Base-by-base conservation (phyloP, 352 stramenopile genomes). In the Phytophthora quininea region DNA sequence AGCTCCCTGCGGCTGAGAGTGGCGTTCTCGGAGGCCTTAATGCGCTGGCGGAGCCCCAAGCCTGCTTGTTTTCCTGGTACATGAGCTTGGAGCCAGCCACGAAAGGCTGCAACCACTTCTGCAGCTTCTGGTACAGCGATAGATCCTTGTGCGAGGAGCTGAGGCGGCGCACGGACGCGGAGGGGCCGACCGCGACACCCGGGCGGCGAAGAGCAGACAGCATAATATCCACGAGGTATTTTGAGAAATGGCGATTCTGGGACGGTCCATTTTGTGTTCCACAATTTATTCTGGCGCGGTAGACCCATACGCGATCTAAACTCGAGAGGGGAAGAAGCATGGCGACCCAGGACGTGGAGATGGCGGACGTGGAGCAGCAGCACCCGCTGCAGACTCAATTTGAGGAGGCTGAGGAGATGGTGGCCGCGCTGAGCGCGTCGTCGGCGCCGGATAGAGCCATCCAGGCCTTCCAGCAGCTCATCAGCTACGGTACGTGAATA, bases 71-170 rank as follows among this genome's bases (percentile, higher is more conserved):
- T 61, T 96, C 86, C 0, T 49, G 58, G 45, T 89, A 89, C 31
- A 96, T 75, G 43, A 74, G 77, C 69, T 91, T 93, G 27, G 74
- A 86, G 32, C 88, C 86, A 24, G 71, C 58, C 42, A 90, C 78
- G 63, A 96, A 96, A 35, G 86, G 88, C 69, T 93, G 84, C 64
- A 96, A 69, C 84, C 83, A 91, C 64, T 90, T 89, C 61, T 92
- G 79, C 4, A 96, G 81, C 66, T 88, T 90, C 73, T 96, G 88
- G 69, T 89, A 91, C 42, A 69, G 38, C 29, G 77, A 77, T 5
- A 92, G 74, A 48, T 91, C 70, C 48, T 84, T 88, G 3, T 67
- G 58, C 8, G 62, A 32, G 12, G 66, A 71, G 52, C 69, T 78
- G 3, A 74, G 30, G 19, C 3, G 53, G 37, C 61, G 65, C 5